Conservation (phyloP, 2,329 filamentous ascomycete genomes). For the Huntiella decipiens region DNA sequence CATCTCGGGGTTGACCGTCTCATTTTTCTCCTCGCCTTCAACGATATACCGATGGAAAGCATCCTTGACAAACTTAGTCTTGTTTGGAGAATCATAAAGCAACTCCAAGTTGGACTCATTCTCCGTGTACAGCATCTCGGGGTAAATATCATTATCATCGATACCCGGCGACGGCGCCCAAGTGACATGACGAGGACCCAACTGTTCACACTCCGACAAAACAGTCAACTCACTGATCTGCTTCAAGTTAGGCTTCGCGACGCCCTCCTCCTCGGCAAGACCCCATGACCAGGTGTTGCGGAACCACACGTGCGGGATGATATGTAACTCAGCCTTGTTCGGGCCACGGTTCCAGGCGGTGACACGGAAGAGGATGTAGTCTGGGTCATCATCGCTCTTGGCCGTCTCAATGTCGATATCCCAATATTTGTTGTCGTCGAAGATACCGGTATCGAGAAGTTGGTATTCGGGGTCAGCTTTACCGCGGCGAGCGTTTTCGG, state of each 20-base stretch:
- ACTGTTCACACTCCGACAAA: constrained; percentile 31
- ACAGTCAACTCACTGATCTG: constrained; percentile 31
- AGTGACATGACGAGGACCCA: constrained; percentile 69
- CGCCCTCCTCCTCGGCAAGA: constrained; percentile 52
- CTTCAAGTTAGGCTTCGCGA: constrained; percentile 67
- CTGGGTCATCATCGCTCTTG: constrained; percentile 79
- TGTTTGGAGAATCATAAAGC: constrained; percentile 63
- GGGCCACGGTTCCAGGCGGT: constrained; percentile 92
- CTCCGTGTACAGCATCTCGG: constrained; percentile 76
- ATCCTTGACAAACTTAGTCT: constrained; percentile 76
- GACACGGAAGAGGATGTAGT: constrained; percentile 82
- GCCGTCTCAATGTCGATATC: constrained; percentile 94
- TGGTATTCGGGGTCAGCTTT: constrained; percentile 78
- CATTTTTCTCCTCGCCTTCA: constrained; percentile 45
- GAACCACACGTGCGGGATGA: constrained; percentile 91
- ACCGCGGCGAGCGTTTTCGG: constrained; percentile 62
- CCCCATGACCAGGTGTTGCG: constrained; percentile 97
- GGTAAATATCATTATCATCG: constrained; percentile 59
- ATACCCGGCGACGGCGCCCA: constrained; percentile 80
- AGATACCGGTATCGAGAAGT: constrained; percentile 71
- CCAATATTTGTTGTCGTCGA: constrained; percentile 84
- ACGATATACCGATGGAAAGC: constrained; percentile 84
- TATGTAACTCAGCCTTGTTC: constrained; percentile 77
- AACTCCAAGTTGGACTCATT: constrained; percentile 78
- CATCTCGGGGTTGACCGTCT: constrained; percentile 60